phyloP scores from a whole-genome alignment of 352 stramenopile genomes.

The Globisporangium rhizosaccharum region DNA sequence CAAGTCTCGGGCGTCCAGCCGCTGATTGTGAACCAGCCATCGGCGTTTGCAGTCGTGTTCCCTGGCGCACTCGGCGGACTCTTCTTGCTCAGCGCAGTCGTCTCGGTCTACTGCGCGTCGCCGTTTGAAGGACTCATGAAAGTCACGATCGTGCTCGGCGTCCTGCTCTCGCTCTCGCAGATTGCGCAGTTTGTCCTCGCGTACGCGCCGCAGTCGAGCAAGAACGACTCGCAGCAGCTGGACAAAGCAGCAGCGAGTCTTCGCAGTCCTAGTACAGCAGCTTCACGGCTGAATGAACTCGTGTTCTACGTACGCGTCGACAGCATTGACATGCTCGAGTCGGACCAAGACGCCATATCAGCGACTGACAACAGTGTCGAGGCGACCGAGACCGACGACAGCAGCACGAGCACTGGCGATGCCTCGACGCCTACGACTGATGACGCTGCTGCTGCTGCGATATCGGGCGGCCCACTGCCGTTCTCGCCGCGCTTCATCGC shows the following conservation, averaged over 20 bases:
- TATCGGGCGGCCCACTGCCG: conserved; percentile 58
- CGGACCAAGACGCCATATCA: conserved; percentile 37
- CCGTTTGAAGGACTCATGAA: conserved; percentile 83
- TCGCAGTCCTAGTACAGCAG: conserved; percentile 6
- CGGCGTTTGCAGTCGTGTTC: conserved; percentile 61
- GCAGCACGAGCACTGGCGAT: too few species aligned
- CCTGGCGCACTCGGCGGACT: conserved; percentile 57
- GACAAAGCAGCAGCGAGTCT: background rate
- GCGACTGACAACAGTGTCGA: conserved; percentile 5
- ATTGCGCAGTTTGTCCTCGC: conserved; percentile 56
- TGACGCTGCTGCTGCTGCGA: conserved; percentile 12
- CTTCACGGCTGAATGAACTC: conserved; percentile 17
- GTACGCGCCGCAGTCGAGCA: conserved; percentile 23
- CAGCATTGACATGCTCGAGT: conserved; percentile 62
- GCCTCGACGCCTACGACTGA: background rate
- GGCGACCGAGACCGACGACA: background rate
- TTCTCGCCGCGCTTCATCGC: conserved; percentile 81
- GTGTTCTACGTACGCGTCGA: conserved; percentile 53
- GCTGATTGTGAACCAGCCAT: conserved; percentile 34
- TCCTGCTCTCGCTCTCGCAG: conserved; percentile 72
- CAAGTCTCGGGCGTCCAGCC: conserved; percentile 38
- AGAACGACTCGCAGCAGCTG: conserved; percentile 13
- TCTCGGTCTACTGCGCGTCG: conserved; percentile 66
- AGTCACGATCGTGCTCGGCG: conserved; percentile 79
- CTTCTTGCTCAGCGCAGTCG: conserved; percentile 69